Base-by-base conservation (phyloP, 2,329 filamentous ascomycete species). In the Cladophialophora bantiana region DNA sequence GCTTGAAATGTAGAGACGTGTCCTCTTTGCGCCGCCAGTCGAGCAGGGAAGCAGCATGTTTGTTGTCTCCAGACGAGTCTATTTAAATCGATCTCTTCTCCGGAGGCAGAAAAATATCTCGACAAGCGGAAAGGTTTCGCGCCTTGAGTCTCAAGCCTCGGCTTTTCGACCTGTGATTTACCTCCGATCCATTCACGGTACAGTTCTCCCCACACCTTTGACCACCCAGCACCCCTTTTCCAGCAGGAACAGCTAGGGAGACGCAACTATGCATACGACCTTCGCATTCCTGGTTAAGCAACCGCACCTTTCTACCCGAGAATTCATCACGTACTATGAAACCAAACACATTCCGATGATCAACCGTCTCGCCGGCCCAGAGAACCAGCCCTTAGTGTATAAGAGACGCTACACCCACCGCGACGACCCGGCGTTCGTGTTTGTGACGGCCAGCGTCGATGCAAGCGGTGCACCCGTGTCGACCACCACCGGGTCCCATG, bases 281-380 rank as follows among this genome's bases (percentile, higher is more conserved):
- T 50, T 59, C 15, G 57, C 57, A 4, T 59, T 50, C 40, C 40
- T 59, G 38, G 18, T 26, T 20, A 59, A 59, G 26, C 26, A 18
- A 15, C 57, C 57, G 13, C 20, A 48, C 42, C 57, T 59, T 6
- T 31, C 57, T 18, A 59, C 57, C n/a, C 12, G 50, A 18, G 57
- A 59, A 18, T 59, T 59, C 40, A 59, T 59, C 31, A 36, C 15
- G 15, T 59, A 59, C 40, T 59, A 59, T 38, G 57, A 59, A 40
- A 59, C 32, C 36, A 59, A 59, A 18, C 57, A 59, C 40, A 42
- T 59, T 9, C 57, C 57, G 10, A 34, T 59, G 38, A 59, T 59
- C 36, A 59, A 59, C 42, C 57, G 57, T 15, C 57, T 59, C 31
- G 57, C 57, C 26, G 57, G 57, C 20, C 57, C 57, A 5, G 57